These are phyloP conservation scores for Mycocalia duriaeana DNA, from an alignment of 1,284 basidiomycete genomes.

Conservation along the genomic window DNA sequence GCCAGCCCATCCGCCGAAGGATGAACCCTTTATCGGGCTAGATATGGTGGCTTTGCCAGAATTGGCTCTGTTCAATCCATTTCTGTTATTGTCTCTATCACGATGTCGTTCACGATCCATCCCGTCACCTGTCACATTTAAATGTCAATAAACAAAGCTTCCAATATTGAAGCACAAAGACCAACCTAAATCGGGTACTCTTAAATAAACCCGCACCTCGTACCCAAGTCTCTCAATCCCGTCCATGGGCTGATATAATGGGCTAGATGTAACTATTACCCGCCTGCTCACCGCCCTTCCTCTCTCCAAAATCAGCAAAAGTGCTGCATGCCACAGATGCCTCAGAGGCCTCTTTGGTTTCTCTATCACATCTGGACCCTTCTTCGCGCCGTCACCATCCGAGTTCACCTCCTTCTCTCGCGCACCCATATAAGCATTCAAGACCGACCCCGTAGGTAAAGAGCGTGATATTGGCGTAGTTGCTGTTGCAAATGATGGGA, in stretches of 20 bases:
- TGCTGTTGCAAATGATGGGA: slow-evolving; percentile 27
- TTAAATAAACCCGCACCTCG: slow-evolving; percentile 71
- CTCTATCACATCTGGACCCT: slow-evolving; percentile 10
- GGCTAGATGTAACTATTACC: slow-evolving; percentile 77
- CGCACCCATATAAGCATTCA: slow-evolving; percentile 9
- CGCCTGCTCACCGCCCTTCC: slow-evolving; percentile 32
- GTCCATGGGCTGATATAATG: slow-evolving; percentile 79
- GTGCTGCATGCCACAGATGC: slow-evolving; percentile 29
- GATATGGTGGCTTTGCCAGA: slow-evolving; percentile 11
- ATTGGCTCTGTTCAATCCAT: slow-evolving; percentile 12
- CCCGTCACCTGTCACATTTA: slow-evolving; percentile 38
- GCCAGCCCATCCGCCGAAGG: slow-evolving; percentile 11
- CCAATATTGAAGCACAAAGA: background rate
- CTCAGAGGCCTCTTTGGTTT: slow-evolving; percentile 15
- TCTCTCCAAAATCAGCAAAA: slow-evolving; percentile 27
- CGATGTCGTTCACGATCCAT: slow-evolving; percentile 44
- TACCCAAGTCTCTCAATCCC: slow-evolving; percentile 72
- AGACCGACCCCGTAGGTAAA: slow-evolving; percentile 16
- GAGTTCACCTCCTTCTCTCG: slow-evolving; percentile 13
- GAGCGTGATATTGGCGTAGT: slow-evolving; percentile 14
- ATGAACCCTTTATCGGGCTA: slow-evolving; percentile 11
- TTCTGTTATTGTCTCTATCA: slow-evolving; percentile 18
- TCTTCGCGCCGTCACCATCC: slow-evolving; percentile 11
- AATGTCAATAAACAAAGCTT: background rate
- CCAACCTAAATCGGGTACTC: slow-evolving; percentile 66